A percentile compares a stretch with the other conserved stretches of the same genome.
Evolutionary conservation across 495 filamentous ascomycete species (phyloP).

Genomic region (Umbilicaria muhlenbergii): DNA sequence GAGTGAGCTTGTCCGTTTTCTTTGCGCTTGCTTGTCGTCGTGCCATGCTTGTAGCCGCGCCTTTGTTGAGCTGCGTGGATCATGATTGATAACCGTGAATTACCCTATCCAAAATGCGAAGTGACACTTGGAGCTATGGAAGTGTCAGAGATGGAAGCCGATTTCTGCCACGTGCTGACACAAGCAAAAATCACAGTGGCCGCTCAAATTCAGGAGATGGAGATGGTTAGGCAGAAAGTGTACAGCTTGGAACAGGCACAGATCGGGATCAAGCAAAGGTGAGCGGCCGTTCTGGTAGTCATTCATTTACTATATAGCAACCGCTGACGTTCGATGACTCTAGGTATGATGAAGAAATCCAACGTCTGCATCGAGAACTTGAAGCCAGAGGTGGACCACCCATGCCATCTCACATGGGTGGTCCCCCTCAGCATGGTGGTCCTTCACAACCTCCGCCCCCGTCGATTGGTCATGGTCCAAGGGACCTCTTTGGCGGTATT

Average conservation of each 20-base stretch:
- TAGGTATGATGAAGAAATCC: constrained; percentile 90
- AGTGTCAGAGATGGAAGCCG: background rate
- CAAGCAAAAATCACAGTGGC: constrained; percentile 39
- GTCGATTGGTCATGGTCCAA: constrained; percentile 77
- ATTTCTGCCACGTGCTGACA: constrained; percentile 10
- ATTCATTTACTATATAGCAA: too few relatives aligned
- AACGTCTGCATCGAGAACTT: constrained; percentile 71
- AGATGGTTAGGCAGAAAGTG: constrained; percentile 79
- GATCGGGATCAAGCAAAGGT: constrained; percentile 79
- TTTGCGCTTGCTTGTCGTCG: too few relatives aligned
- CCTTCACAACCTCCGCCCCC: constrained; percentile 71
- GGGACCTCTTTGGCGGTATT: constrained; percentile 85
- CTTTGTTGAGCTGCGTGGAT: constrained; percentile 1
- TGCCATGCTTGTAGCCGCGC: too few relatives aligned
- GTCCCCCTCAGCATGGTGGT: constrained; percentile 53
- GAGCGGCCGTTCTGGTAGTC: constrained; percentile 15
- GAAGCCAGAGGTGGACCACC: constrained; percentile 66
- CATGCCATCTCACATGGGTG: constrained; percentile 47
- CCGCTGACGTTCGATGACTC: background rate
- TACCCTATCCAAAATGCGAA: background rate
- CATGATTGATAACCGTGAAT: background rate
- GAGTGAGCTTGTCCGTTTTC: constrained; percentile 42
- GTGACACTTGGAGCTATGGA: background rate
- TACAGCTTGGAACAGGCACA: constrained; percentile 82
- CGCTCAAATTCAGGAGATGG: constrained; percentile 79